Base-by-base conservation (phyloP, 257 asterid genomes). In the Solanum clarkiae region DNA sequence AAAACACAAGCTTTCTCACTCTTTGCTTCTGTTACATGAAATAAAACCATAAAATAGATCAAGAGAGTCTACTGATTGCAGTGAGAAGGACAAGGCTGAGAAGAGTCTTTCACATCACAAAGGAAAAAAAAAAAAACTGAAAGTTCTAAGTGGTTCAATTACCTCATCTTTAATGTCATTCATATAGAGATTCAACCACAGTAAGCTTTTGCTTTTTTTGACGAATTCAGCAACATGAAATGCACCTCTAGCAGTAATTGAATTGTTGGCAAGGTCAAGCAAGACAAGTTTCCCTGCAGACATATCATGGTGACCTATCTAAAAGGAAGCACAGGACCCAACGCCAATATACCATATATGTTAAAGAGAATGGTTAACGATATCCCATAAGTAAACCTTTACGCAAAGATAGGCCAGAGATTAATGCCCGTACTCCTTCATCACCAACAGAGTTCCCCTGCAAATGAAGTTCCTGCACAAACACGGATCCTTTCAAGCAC, bases 161-260 rank as follows among this genome's bases (percentile, higher is more conserved):
- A 94, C 99, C 98, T 95, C 98, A 88, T 97, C 99, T 88, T 87
- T 86, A 70, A 95, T 95, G 89, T 97, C 98, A 86, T 97, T 97
- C 98, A 94, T 97, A 89, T 93, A 97, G 86, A 97, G 95, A 88
- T 86, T 97, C 85, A 97, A 89, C 97, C 96, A 93, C 88, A 91
- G 89, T 88, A 97, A 89, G 90, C 91, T 93, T 91, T 93, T 97
- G 93, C 94, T 94, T 85, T 88, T 92, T 88, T 92, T 94, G 84
- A 95, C 75, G 84, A 90, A 95, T 79, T 97, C 99, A 81, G 99
- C 98, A 63, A 96, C 97, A 86, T 92, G 93, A 87, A 86, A 91
- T 87, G 94, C 96, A 82, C 99, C 99, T 84, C 57, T 86, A 42
- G 93, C 92, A 83, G 93, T 91, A 83, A 96, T 93, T 44, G 97